Conservation (phyloP, 2,329 filamentous ascomycete species). For the Truncatella angustata region DNA sequence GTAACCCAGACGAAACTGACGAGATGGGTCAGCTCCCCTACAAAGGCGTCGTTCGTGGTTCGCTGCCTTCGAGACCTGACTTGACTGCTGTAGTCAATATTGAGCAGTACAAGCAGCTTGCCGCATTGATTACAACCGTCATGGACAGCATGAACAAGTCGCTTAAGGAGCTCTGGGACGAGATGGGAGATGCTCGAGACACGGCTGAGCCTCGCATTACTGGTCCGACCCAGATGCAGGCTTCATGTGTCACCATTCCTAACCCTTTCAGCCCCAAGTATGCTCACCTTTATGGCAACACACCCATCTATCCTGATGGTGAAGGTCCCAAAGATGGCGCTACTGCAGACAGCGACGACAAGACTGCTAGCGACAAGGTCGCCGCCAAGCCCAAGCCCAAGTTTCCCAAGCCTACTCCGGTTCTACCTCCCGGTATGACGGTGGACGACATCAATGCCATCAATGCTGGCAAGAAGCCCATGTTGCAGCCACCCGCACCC, state of each 20-base stretch:
- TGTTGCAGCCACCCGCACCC: conserved; percentile 28
- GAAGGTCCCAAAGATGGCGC: conserved; percentile 22
- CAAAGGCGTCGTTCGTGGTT: not conserved
- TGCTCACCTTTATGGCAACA: conserved; percentile 23
- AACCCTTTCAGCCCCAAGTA: conserved; percentile 33
- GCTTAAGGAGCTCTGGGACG: conserved; percentile 52
- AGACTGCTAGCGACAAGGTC: not conserved
- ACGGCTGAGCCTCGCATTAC: conserved; percentile 24
- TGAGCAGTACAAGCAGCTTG: conserved; percentile 51
- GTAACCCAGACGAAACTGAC: not conserved
- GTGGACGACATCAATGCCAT: conserved; percentile 1
- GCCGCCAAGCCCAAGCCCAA: not conserved
- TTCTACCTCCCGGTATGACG: not conserved
- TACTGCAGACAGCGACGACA: not conserved
- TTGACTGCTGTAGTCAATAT: conserved; percentile 47
- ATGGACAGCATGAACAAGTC: conserved; percentile 55
- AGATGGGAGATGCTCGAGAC: conserved; percentile 26
- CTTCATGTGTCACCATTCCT: conserved; percentile 24
- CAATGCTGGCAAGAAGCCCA: conserved; percentile 1
- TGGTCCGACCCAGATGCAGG: conserved; percentile 25
- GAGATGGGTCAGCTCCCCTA: conserved; percentile 1
- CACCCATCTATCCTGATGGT: conserved; percentile 14
- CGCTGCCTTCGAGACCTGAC: conserved; percentile 44
- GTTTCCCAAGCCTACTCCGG: not conserved
- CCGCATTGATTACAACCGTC: conserved; percentile 49